Evolutionary conservation across 2,329 filamentous ascomycete species (phyloP).

Genomic region (Talaromyces atroroseus): DNA sequence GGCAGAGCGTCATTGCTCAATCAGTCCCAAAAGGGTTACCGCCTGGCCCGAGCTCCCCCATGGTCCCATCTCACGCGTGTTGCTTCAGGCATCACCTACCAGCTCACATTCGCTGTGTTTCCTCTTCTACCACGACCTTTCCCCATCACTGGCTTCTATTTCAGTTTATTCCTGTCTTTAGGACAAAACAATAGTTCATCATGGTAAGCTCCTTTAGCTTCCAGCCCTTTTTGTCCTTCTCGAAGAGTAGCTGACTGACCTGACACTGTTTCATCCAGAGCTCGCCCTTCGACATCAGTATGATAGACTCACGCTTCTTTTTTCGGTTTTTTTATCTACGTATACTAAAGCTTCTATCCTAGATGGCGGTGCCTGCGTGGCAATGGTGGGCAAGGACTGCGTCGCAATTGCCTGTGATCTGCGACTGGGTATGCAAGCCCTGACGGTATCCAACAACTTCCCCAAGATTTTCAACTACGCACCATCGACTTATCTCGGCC

Average conservation of each 20-base stretch:
- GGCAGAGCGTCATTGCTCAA: constrained; percentile 28
- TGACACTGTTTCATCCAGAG: constrained; percentile 50
- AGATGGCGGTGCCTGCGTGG: constrained; percentile 90
- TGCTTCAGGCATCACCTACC: constrained; percentile 17
- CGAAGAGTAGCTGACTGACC: constrained; percentile 23
- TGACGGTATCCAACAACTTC: constrained; percentile 98
- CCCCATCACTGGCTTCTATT: background rate
- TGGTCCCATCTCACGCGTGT: constrained; percentile 14
- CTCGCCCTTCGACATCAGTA: constrained; percentile 95
- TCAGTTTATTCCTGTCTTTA: constrained; percentile 7
- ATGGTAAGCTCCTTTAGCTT: constrained; percentile 27
- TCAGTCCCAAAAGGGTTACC: constrained; percentile 9
- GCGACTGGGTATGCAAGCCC: constrained; percentile 88
- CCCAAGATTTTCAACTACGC: constrained; percentile 99
- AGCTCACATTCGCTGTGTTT: constrained; percentile 5
- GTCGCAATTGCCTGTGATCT: constrained; percentile 99
- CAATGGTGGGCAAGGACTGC: constrained; percentile 99
- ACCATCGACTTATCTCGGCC: constrained; percentile 80
- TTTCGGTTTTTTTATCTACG: constrained; percentile 11
- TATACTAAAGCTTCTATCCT: constrained; percentile 16
- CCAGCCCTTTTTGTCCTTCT: constrained; percentile 14
- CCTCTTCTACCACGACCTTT: background rate
- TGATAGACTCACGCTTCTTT: constrained; percentile 24
- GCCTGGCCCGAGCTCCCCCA: constrained; percentile 27
- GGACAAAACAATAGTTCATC: constrained; percentile 14